A percentile compares a stretch with the other conserved stretches of the same genome.
phyloP scores from a whole-genome alignment of 495 filamentous ascomycete genomes.

The Neurospora sp. region DNA sequence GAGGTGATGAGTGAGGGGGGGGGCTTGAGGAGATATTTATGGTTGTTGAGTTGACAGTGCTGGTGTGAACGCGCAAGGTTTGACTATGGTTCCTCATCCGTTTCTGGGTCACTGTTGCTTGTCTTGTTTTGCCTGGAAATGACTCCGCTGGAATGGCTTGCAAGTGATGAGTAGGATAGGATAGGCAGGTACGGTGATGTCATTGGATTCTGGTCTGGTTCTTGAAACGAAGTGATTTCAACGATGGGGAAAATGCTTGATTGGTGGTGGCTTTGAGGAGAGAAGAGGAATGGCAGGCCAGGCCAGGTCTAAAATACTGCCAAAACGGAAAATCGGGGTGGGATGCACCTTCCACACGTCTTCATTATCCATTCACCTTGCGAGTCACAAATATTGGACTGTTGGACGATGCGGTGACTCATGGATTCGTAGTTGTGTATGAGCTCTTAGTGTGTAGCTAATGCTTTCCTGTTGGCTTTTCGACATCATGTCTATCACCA shows the following conservation, averaged over 20 bases:
- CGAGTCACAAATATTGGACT: neutral
- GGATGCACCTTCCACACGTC: neutral
- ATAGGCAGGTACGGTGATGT: neutral
- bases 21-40: neutral
- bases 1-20: neutral
- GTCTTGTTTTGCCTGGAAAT: neutral
- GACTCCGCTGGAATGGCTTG: neutral
- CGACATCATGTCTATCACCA: neutral
- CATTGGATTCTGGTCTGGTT: neutral
- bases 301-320: neutral
- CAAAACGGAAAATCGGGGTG: neutral
- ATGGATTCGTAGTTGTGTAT: neutral
- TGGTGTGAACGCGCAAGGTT: neutral
- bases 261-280: neutral
- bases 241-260: neutral
- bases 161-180: neutral
- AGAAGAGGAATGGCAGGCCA: neutral
- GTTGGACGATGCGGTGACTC: neutral
- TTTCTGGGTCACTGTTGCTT: neutral
- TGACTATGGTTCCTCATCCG: neutral
- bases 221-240: neutral
- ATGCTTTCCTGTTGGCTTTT: neutral
- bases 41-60: neutral
- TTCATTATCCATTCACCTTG: neutral
- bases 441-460: neutral